Percentiles rank a stretch among this genome's conserved stretches.
phyloP scores from a whole-genome alignment of 2,329 filamentous ascomycete genomes.

The Setomelanomma holmii region DNA sequence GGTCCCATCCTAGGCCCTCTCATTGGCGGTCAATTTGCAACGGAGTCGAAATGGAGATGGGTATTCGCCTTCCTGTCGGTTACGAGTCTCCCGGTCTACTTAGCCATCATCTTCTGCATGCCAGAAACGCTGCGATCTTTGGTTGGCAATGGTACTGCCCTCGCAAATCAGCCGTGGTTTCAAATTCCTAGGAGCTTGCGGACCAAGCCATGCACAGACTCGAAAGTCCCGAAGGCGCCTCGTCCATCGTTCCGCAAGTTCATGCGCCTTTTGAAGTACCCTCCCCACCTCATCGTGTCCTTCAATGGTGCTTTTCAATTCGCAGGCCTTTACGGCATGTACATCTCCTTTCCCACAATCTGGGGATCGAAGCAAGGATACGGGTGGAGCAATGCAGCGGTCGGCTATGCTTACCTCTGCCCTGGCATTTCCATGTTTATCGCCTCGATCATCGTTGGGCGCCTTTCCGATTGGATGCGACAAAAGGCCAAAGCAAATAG shows the following conservation, averaged over 20 bases:
- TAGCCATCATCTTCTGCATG: constrained; percentile 48
- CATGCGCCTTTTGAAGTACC: constrained; percentile 33
- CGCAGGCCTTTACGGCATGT: constrained; percentile 35
- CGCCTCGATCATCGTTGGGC: constrained; percentile 49
- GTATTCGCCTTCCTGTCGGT: constrained; percentile 51
- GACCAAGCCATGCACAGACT: constrained; percentile 25
- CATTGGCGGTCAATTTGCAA: constrained; percentile 51
- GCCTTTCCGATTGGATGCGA: constrained; percentile 48
- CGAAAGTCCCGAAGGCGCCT: constrained; percentile 28
- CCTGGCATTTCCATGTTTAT: constrained; percentile 43
- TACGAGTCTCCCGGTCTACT: constrained; percentile 33
- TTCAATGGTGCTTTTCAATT: constrained; percentile 38
- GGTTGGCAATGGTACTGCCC: constrained; percentile 52
- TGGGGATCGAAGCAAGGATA: constrained; percentile 34
- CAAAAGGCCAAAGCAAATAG: constrained; percentile 34
- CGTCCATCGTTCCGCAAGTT: constrained; percentile 31
- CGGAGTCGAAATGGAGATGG: constrained; percentile 52
- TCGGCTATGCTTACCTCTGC: constrained; percentile 49
- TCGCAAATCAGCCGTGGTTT: constrained; percentile 34
- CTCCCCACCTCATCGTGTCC: constrained; percentile 39
- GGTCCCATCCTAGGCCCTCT: constrained; percentile 55
- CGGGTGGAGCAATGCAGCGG: constrained; percentile 42
- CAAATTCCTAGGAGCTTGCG: constrained; percentile 31
- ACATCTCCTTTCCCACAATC: constrained; percentile 33
- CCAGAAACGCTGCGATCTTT: constrained; percentile 56